Evolutionary conservation across 2,329 filamentous ascomycete species (phyloP).

Genomic region (Daldinia eschscholtzii): DNA sequence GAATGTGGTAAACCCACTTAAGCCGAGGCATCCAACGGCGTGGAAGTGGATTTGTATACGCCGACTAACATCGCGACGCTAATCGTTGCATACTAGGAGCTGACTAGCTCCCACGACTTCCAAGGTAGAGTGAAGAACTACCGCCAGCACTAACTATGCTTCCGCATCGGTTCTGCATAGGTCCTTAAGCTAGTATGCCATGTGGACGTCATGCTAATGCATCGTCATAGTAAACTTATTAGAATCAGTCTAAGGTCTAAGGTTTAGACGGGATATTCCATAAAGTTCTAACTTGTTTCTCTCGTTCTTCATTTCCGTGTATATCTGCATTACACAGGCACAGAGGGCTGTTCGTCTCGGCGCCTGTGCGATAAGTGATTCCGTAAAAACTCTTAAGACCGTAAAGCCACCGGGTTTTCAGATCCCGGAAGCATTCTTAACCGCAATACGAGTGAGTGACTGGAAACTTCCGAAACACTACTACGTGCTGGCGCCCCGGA

Average conservation of each 20-base stretch:
- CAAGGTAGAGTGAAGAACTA: not conserved
- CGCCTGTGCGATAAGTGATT: not conserved
- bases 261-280: not conserved
- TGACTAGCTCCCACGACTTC: not conserved
- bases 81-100: constrained; percentile 13
- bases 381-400: not conserved
- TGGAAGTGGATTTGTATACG: constrained; percentile 17
- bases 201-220: constrained; percentile 6
- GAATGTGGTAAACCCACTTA: constrained; percentile 17
- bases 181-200: constrained; percentile 2
- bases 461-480: constrained; percentile 24
- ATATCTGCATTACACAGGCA: not conserved
- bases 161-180: not conserved
- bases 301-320: not conserved
- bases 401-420: constrained; percentile 4
- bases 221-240: constrained; percentile 8
- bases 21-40: constrained; percentile 22
- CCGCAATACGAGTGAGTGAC: constrained; percentile 4
- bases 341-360: not conserved
- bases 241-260: not conserved
- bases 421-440: not conserved
- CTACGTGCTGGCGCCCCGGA: constrained; percentile 8
- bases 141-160: not conserved
- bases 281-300: not conserved
- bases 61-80: constrained; percentile 14